These are phyloP conservation scores for Pulveroboletus sp. DNA, from an alignment of 768 basidiomycete species.

Conservation along the genomic window DNA sequence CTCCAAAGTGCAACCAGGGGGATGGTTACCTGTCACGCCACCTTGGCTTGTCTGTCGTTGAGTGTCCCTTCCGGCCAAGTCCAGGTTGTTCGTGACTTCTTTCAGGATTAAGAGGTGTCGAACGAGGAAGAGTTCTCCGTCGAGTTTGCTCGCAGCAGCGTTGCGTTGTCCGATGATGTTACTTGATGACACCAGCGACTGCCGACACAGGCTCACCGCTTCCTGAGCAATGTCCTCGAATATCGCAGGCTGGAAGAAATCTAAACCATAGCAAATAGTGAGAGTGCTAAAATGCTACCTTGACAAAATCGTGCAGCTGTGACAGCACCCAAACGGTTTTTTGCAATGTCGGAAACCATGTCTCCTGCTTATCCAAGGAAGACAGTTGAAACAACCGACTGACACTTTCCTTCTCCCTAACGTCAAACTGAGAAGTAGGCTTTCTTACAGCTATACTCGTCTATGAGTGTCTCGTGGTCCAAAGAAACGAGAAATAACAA, in stretches of 20 bases:
- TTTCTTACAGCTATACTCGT: constrained; percentile 42
- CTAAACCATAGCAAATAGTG: not conserved
- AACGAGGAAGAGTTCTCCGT: constrained; percentile 84
- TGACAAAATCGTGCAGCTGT: constrained; percentile 87
- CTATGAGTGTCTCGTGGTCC: constrained; percentile 4
- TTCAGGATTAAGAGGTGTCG: constrained; percentile 89
- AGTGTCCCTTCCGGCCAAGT: constrained; percentile 49
- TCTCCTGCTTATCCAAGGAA: constrained; percentile 68
- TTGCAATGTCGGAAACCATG: constrained; percentile 88
- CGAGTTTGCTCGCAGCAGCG: constrained; percentile 44
- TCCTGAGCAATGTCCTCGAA: constrained; percentile 97
- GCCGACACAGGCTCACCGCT: constrained; percentile 75
- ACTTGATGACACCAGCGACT: constrained; percentile 73
- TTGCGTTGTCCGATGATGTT: constrained; percentile 55
- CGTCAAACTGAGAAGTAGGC: constrained; percentile 39
- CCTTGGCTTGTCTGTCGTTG: constrained; percentile 42
- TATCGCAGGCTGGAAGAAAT: constrained; percentile 69
- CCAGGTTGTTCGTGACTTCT: constrained; percentile 78
- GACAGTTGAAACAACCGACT: constrained; percentile 69
- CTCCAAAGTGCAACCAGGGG: not conserved
- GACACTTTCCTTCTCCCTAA: constrained; percentile 65
- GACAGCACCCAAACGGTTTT: constrained; percentile 90
- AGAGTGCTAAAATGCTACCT: constrained; percentile 46
- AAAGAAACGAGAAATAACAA: constrained; percentile 22
- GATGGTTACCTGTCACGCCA: constrained; percentile 54